Evolutionary conservation across 768 basidiomycete genomes (phyloP), one percentile per base, ranked within the genome.

Genomic region (Glaciozyma antarctica): DNA sequence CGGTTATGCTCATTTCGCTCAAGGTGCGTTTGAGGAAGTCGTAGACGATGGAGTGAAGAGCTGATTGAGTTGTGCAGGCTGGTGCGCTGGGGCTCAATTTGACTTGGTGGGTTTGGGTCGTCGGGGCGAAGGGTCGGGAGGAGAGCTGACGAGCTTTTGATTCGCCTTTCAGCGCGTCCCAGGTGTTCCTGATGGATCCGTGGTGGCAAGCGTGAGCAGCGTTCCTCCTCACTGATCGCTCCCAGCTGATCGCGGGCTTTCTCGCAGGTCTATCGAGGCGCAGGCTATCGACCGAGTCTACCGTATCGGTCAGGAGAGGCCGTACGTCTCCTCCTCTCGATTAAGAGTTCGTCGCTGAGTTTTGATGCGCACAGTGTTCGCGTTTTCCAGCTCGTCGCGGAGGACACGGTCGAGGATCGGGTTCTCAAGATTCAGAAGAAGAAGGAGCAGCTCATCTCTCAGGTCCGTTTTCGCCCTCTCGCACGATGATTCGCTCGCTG

Each of bases 281-380:
- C 73, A 74, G 49, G 73, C 72, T 24, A 69, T 74, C 53, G 73
- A 74, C 45, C 66, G 73, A 7, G 72, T 71, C 17, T 69, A 73
- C 60, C 68, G 73, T 15, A 70, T 74, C 61, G 73, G 73, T 1
- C 73, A 74, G 60, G 66, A 63, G 16, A 51, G 64, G 26, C 41
- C 61, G 65, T 65, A 49, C 49, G 70, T 56, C n/a, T 5, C 5
- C 43, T 26, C 28, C 34, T 5, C 32, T 24, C 21, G n/a, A 41
- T 32, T 19, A 48, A 41, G 15, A 4, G 8, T 45, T 47, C 15
- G 54, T 48, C 28, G 34, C 9, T 16, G 13, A 16, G 28, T 26
- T 2, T 19, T 13, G 0, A 2, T 24, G 2, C 38, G 4, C 5
- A 1, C 63, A 69, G 65, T 1, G 63, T 70, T 22, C 57, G 56